Percentiles rank a stretch among this genome's conserved stretches.
phyloP scores from a whole-genome alignment of 345 rosid species.

The Lagerstroemia speciosa region DNA sequence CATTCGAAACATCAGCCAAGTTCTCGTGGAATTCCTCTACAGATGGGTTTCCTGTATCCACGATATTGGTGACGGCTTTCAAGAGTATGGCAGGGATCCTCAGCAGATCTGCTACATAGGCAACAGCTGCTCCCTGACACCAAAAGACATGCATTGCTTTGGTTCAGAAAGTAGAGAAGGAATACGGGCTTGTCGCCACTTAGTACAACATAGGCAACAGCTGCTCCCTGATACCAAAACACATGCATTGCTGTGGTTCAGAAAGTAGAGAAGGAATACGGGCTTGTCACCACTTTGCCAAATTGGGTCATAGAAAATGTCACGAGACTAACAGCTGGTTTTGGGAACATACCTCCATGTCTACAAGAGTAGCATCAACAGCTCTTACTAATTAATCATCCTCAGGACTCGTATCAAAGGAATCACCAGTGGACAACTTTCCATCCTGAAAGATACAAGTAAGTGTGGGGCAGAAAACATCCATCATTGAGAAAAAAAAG shows the following conservation, averaged over 20 bases:
- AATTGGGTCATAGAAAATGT: not conserved
- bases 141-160: not conserved
- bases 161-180: not conserved
- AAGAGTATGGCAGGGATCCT: conserved; percentile 72
- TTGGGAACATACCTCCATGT: conserved; percentile 77
- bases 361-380: conserved; percentile 76
- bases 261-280: not conserved
- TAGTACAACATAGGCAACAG: conserved; percentile 53
- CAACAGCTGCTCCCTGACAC: conserved; percentile 77
- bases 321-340: not conserved
- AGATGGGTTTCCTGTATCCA: conserved; percentile 80
- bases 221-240: conserved; percentile 54
- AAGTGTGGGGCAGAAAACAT: not conserved
- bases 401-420: conserved; percentile 74
- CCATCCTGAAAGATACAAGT: conserved; percentile 40
- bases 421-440: conserved; percentile 86
- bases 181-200: no score
- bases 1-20: conserved; percentile 53
- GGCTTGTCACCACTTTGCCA: not conserved
- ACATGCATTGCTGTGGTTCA: not conserved
- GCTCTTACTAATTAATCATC: conserved; percentile 62
- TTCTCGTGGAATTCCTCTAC: conserved; percentile 77
- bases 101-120: conserved; percentile 68
- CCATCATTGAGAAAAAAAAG: not conserved
- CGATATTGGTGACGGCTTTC: conserved; percentile 78